Base-by-base conservation (phyloP, 371 early-diverging fungal genomes). In the Circinella minor region DNA sequence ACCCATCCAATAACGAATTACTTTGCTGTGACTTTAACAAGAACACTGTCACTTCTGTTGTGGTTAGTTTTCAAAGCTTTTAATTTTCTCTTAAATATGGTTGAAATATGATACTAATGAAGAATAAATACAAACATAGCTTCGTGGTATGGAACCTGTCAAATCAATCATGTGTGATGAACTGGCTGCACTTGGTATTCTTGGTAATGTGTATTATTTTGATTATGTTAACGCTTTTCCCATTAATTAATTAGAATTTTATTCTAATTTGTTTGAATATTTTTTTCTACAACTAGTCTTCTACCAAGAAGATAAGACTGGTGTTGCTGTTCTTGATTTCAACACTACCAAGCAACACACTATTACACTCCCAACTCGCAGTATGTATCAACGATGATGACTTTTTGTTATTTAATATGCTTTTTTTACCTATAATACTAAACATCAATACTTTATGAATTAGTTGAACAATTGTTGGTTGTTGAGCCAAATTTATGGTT, bases 1-100 rank as follows among this genome's bases (percentile, higher is more conserved):
- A 92, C 63, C 87, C 92, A n/a, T 76, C 85, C 10, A 91, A 91
- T 61, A 89, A 91, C 68, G 87, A 85, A 37, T 63, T 93, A 43
- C 77, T 92, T 1, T 83, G 88, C 49, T 77, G 91, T 61, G 90
- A 93, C 68, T 88, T 90, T 54, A 69, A 62, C 64, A 86, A 79
- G 68, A 86, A 85, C 38, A 79, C 80, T 8, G 81, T 88, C 14
- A 86, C 84, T 0, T 88, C 90, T 2, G 79, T 84, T 20, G 81
- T 85, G 65, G 75, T 43, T 43, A 43, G 43, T 43, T 43, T 43
- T 27, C 2, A 27, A 27, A 27, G 27, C 0, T 27, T 27, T 82
- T 69, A 18, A 74, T 75, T 5, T 34, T n/a, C n/a, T 15, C 6
- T 47, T 17, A 36, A 55, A 27, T 15, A 46, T 43, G n/a, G 3